Base-by-base conservation (phyloP, 306 rosid genomes). In the Heteromeles arbutifolia region DNA sequence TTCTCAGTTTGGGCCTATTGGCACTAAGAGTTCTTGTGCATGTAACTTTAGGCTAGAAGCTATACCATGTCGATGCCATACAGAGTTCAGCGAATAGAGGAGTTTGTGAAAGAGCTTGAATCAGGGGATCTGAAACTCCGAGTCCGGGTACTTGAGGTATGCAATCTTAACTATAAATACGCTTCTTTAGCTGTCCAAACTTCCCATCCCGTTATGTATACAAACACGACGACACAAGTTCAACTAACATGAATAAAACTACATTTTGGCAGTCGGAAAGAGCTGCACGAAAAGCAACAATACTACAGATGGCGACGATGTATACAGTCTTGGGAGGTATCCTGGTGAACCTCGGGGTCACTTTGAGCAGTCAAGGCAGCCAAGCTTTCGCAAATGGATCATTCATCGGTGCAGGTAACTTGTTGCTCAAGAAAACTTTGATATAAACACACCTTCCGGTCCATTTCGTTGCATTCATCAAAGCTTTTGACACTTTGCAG, bases 101-200 rank as follows among this genome's bases (percentile, higher is more conserved):
- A 92, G 79, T 89, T 96, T 81, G 91, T 89, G 65, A 82, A 92
- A 71, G 90, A 96, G 82, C 92, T 96, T 3, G 99, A 96, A 66
- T 83, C 87, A 0, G 99, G 99, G 70, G 98, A 96, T 70, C 71
- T 92, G 29, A 96, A 96, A 85, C 97, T 92, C 32, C 93, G 99
- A 75, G 99, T 96, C 61, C 88, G 98, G 26, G 99, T 96, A 28
- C 93, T 96, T 13, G 96, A 92, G 99, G 99, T 92, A 84, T 70
- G 10, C 39, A 45, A 45, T 45, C 52, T 45, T 0, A 15, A 45
- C 52, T 53, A 0, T 5, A 2, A 59, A 54, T 58, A 24, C 34
- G 6, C 65, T 39, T 12, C 65, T 44, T 32, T 24, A 19, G 9
- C 50, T 31, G 19, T n/a, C n/a, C 22, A 62, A 62, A 62, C 21